Conservation (phyloP, 306 rosid species). For the Corylus avellana region DNA sequence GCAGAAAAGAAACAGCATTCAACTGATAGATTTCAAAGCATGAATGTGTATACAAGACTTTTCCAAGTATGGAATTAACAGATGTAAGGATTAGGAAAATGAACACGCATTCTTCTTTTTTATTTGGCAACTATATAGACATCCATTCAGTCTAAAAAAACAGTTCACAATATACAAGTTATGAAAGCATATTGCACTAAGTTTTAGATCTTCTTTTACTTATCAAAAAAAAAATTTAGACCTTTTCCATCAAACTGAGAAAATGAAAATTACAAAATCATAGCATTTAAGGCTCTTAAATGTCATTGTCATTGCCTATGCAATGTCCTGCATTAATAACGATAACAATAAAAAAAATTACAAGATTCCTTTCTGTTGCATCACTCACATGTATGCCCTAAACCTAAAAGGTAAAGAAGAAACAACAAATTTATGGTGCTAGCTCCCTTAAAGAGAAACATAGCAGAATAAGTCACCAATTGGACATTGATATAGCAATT, state of each 20-base stretch:
- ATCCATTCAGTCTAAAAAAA: background rate
- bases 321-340: background rate
- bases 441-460: no score
- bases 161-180: background rate
- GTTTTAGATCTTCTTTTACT: background rate
- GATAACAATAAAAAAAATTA: background rate
- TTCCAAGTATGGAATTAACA: background rate
- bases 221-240: no score
- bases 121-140: background rate
- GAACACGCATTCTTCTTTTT: background rate
- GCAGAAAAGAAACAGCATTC: slow-evolving; percentile 8
- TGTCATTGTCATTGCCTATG: background rate
- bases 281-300: background rate
- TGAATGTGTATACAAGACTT: background rate
- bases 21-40: background rate
- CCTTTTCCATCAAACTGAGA: background rate
- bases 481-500: no score
- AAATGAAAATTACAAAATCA: background rate
- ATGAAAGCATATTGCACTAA: background rate
- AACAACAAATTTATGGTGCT: background rate
- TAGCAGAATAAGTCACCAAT: no score
- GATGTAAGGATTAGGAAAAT: slow-evolving; percentile 8
- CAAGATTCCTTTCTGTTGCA: background rate
- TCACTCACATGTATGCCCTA: background rate
- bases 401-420: background rate